Evolutionary conservation across 106 monocot genomes (phyloP), one percentile per base, ranked within the genome.

Genomic region (Ottelia alismoides): DNA sequence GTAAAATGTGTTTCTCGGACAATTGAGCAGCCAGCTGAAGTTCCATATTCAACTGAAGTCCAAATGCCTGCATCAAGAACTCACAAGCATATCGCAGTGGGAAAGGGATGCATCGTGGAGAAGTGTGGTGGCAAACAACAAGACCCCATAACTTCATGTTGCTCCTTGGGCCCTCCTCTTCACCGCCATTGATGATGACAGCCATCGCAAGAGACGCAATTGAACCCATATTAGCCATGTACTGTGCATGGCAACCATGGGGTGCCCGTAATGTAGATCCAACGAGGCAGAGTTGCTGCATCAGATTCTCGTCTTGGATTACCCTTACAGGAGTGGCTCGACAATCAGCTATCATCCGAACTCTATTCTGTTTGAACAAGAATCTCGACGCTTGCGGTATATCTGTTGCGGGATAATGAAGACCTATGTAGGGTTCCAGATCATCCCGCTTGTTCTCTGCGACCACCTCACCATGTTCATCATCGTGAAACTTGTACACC

Each of bases 41-140:
- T 64, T 93, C 93, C 93, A 93, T 88, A 62, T 88, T 93, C 5
- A 93, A 62, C 64, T 93, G 93, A 20, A 93, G 65, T 1, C 83
- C 93, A 31, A 93, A 88, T 24, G 93, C 87, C 67, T 93, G 93
- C 93, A 93, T 93, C 28, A 93, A 69, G 49, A 93, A 93, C 75
- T 93, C 93, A 17, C 93, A 93, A 29, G 93, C 93, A 45, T 93
- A 88, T 53, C 93, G 83, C 11, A 93, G 62, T 3, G 93, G 93
- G 49, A 93, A 93, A 0, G 87, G 93, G n/a, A 93, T 88, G 80
- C 74, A 76, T 28, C 93, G 65, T 0, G 83, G 84, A n/a, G 93
- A 84, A 21, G 93, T 84, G 64, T 93, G 93, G 70, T 93, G 87
- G 58, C 93, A 93, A 20, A 93, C 87, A 0, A 93, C 87, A 11